phyloP scores from a whole-genome alignment of 208 protist genomes.

The Acanthamoeba sp. region DNA sequence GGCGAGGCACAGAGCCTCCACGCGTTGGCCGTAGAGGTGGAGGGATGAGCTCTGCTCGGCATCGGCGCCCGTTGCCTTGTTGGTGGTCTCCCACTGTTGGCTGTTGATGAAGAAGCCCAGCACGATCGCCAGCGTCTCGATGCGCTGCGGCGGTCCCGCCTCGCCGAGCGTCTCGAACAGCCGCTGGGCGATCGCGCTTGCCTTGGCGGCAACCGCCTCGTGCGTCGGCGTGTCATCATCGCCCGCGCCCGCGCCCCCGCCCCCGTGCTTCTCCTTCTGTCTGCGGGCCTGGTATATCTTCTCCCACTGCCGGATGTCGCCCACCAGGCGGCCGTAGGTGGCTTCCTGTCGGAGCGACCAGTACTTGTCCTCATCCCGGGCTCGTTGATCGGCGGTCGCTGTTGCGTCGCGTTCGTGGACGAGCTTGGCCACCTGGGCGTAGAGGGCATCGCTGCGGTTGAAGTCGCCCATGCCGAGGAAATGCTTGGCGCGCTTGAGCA shows the following conservation, averaged over 20 bases:
- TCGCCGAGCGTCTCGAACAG: neutral
- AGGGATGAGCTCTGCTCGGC: neutral
- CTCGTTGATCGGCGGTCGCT: neutral
- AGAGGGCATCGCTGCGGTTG: neutral
- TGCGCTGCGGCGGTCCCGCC: neutral
- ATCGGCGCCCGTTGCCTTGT: neutral
- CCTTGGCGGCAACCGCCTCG: neutral
- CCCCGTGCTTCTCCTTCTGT: neutral
- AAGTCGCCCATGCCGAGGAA: neutral
- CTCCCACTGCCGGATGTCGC: slow-evolving; percentile 19
- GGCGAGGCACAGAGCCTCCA: neutral
- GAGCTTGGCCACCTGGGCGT: neutral
- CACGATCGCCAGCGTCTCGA: neutral
- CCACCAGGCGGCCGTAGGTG: neutral
- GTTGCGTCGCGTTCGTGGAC: neutral
- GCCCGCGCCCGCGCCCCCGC: neutral
- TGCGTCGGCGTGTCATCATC: neutral
- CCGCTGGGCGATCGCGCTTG: neutral
- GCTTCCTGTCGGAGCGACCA: slow-evolving; percentile 4
- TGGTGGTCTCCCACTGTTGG: neutral
- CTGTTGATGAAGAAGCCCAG: slow-evolving; percentile 45
- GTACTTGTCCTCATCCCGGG: neutral
- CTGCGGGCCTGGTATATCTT: neutral
- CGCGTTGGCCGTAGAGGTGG: neutral
- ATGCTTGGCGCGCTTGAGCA: neutral